These are phyloP conservation scores for Tulasnella sp. DNA, from an alignment of 768 basidiomycete genomes.

Conservation along the genomic window DNA sequence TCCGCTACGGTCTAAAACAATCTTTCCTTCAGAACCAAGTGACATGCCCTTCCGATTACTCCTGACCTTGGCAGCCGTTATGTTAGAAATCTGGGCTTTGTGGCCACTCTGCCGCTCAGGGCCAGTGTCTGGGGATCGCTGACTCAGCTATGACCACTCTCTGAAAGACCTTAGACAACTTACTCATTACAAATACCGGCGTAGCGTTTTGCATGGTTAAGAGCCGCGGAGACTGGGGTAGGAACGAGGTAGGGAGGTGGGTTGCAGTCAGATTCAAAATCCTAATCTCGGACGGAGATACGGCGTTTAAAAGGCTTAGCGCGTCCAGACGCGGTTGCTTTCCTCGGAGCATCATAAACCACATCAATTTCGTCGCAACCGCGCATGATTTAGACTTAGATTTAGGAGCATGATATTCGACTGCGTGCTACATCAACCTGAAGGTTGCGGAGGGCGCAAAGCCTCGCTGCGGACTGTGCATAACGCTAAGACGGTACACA, in stretches of 20 bases:
- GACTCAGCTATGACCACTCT: slow-evolving; percentile 12
- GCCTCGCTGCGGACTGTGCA: too few species aligned
- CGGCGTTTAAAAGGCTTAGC: not conserved
- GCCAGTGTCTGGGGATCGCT: slow-evolving; percentile 63
- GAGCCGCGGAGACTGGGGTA: not conserved
- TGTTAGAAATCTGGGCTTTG: slow-evolving; percentile 95
- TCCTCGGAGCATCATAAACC: too few species aligned
- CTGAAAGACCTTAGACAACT: slow-evolving; percentile 32
- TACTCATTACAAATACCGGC: slow-evolving; percentile 82
- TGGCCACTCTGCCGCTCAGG: slow-evolving; percentile 91
- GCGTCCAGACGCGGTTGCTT: not conserved
- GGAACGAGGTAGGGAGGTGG: not conserved
- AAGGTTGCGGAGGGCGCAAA: too few species aligned
- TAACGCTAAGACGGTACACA: too few species aligned
- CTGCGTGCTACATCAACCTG: too few species aligned
- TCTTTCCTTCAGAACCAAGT: not conserved
- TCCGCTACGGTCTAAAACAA: slow-evolving; percentile 82
- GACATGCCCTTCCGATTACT: not conserved
- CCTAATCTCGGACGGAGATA: not conserved
- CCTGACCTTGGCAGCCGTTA: slow-evolving; percentile 89
- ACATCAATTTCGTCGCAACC: too few species aligned
- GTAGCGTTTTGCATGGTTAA: slow-evolving; percentile 39
- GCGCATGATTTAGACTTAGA: too few species aligned
- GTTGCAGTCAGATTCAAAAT: slow-evolving; percentile 14
- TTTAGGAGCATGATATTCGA: too few species aligned